Evolutionary conservation across 1,139 yeast species (phyloP).

Genomic region (Kodamaea alishanica): DNA sequence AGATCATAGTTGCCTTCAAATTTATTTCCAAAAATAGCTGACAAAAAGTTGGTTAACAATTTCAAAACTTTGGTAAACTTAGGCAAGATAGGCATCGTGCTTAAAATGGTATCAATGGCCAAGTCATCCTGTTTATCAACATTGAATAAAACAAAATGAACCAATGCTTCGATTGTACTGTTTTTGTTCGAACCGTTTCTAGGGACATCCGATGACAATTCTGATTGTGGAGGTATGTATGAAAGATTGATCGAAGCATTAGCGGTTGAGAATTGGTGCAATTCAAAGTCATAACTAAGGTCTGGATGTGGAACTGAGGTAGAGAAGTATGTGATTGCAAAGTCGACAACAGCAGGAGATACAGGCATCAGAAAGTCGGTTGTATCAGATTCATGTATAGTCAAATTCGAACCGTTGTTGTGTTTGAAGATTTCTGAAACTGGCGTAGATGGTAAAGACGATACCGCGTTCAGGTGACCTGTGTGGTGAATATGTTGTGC

Average conservation of each 20-base stretch:
- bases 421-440: constrained; percentile 15
- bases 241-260: constrained; percentile 13
- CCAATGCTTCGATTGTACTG: constrained; percentile 58
- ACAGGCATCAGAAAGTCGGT: constrained; percentile 2
- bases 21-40: constrained; percentile 19
- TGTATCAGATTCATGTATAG: constrained; percentile 13
- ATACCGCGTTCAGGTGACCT: constrained; percentile 5
- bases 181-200: background rate
- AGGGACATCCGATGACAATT: too few relatives aligned
- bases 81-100: constrained; percentile 64
- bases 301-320: constrained; percentile 62
- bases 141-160: constrained; percentile 65
- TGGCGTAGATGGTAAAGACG: constrained; percentile 10
- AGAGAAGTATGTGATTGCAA: constrained; percentile 23
- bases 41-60: constrained; percentile 25
- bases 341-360: constrained; percentile 10
- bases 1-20: constrained; percentile 22
- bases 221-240: constrained; percentile 6
- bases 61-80: constrained; percentile 52
- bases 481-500: constrained; percentile 2
- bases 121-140: constrained; percentile 23
- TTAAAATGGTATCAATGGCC: constrained; percentile 45
- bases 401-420: constrained; percentile 15
- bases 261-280: constrained; percentile 25
- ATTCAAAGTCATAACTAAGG: constrained; percentile 48